Conservation (phyloP, 176 grass and related monocot species). For the Carex cristatella region DNA sequence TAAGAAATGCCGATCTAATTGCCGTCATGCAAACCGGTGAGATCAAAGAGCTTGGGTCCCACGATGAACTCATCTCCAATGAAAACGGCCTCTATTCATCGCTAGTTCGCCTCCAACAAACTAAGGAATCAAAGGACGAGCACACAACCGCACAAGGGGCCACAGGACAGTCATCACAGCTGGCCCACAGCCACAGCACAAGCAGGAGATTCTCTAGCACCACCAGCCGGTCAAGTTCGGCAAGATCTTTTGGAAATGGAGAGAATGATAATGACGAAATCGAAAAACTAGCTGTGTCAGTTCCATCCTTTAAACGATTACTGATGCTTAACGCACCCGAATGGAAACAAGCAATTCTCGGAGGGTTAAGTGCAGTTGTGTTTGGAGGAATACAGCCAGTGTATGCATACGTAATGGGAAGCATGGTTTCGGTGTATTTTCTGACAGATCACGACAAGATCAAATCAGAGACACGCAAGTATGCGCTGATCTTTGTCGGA, state of each 20-base stretch:
- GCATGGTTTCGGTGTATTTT: slow-evolving; percentile 92
- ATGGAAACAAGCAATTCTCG: slow-evolving; percentile 73
- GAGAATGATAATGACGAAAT: slow-evolving; percentile 16
- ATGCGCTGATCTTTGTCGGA: slow-evolving; percentile 63
- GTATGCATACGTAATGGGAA: slow-evolving; percentile 81
- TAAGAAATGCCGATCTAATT: slow-evolving; percentile 78
- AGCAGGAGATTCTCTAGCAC: slow-evolving; percentile 67
- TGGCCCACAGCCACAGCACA: slow-evolving; percentile 64
- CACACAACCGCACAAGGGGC: slow-evolving; percentile 31
- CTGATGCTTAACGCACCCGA: slow-evolving; percentile 87
- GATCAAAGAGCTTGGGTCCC: slow-evolving; percentile 77
- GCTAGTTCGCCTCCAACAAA: slow-evolving; percentile 82
- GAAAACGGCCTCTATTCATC: slow-evolving; percentile 69
- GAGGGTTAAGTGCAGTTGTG: slow-evolving; percentile 60
- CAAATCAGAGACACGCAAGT: slow-evolving; percentile 60
- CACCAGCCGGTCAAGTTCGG: slow-evolving; percentile 73
- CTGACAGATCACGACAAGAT: slow-evolving; percentile 73
- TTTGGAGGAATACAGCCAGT: slow-evolving; percentile 83
- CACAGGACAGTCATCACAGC: slow-evolving; percentile 28
- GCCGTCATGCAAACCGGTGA: slow-evolving; percentile 78
- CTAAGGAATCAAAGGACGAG: slow-evolving; percentile 37
- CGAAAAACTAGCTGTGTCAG: slow-evolving; percentile 29
- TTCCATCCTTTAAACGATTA: slow-evolving; percentile 79
- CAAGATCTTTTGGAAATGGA: slow-evolving; percentile 41
- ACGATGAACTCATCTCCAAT: slow-evolving; percentile 69